Conservation (phyloP, 139 green algal species). For the Closterium sp. region DNA sequence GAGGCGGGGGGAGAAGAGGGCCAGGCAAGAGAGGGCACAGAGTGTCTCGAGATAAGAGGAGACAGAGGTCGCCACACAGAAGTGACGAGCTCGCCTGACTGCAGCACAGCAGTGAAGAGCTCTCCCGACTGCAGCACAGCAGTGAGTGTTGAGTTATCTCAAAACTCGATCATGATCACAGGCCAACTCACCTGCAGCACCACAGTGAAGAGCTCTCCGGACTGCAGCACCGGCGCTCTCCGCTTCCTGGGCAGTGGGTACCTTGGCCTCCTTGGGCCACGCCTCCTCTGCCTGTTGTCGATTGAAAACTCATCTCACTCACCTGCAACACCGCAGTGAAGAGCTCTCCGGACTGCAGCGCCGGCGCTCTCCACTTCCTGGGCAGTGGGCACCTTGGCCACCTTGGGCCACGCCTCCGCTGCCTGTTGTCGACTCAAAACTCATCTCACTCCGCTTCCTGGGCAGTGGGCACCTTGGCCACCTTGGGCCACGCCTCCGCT, state of each 20-base stretch:
- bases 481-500: slow-evolving; percentile 19
- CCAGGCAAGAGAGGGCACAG: not conserved
- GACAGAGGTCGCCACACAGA: too few species aligned
- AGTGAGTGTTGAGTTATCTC: too few species aligned
- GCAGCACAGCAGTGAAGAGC: not conserved
- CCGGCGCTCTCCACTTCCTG: not conserved
- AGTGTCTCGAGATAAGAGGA: not conserved
- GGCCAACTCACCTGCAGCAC: slow-evolving; percentile 14
- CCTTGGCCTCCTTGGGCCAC: slow-evolving; percentile 24
- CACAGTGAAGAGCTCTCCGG: too few species aligned
- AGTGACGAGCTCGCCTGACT: not conserved
- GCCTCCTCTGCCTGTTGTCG: slow-evolving; percentile 12
- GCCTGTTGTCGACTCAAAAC: too few species aligned
- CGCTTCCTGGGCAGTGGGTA: not conserved
- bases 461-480: slow-evolving; percentile 11
- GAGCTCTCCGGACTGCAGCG: too few species aligned
- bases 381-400: slow-evolving; percentile 7
- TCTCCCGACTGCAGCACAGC: too few species aligned
- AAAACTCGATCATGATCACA: too few species aligned
- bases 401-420: slow-evolving; percentile 17
- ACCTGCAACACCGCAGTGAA: slow-evolving; percentile 14
- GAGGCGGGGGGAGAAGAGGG: not conserved
- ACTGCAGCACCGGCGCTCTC: not conserved
- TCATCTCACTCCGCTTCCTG: not conserved
- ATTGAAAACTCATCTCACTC: too few species aligned